A percentile compares a stretch with the other conserved stretches of the same genome.
Conservation (phyloP, 1,284 basidiomycete species). For the Fomes fomentarius region DNA sequence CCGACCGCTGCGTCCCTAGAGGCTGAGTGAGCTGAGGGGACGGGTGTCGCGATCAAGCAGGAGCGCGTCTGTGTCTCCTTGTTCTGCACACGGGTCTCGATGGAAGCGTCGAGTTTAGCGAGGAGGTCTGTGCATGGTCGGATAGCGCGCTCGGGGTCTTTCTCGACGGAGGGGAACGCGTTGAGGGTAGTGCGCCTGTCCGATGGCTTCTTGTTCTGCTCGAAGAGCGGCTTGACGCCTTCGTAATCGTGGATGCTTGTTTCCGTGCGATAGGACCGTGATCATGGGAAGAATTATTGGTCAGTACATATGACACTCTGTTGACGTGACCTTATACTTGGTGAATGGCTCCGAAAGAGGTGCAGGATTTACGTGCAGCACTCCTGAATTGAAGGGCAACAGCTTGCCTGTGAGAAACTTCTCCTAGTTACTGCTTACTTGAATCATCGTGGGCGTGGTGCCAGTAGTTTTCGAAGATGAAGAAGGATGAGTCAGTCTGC, state of each 20-base stretch:
- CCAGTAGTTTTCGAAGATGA: no score
- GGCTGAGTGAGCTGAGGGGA: no score
- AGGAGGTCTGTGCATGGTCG: conserved; percentile 61
- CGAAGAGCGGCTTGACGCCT: conserved; percentile 55
- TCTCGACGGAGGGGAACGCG: conserved; percentile 58
- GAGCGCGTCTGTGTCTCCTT: conserved; percentile 15
- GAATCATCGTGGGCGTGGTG: no score
- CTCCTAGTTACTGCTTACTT: no score
- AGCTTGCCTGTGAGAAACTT: no score
- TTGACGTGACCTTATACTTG: not conserved
- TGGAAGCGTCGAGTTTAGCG: conserved; percentile 50
- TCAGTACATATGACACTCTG: not conserved
- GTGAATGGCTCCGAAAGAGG: no score
- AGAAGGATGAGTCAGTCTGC: no score
- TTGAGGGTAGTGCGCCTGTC: conserved; percentile 50
- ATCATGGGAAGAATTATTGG: not conserved
- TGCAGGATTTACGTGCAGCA: no score
- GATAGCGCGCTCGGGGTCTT: conserved; percentile 60
- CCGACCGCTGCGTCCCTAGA: no score
- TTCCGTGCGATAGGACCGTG: conserved; percentile 52
- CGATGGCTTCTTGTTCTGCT: conserved; percentile 41
- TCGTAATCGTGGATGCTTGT: conserved; percentile 61
- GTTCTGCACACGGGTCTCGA: conserved; percentile 35
- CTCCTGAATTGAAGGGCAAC: no score
- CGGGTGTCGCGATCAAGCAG: conserved; percentile 16